phyloP scores from a whole-genome alignment of 352 stramenopile species.

The Phytophthora cajani region DNA sequence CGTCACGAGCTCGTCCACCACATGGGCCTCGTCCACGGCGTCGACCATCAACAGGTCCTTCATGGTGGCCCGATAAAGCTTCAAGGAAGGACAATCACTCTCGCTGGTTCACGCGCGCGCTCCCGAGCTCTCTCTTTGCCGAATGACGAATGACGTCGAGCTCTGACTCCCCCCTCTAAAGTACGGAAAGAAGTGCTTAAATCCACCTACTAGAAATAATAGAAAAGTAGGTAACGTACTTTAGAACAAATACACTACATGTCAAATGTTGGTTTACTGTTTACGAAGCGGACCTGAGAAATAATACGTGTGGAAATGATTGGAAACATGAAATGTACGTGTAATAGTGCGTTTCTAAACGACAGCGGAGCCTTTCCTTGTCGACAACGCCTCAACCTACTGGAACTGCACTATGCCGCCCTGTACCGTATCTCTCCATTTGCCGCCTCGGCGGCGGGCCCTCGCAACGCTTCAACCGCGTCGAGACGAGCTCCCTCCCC shows the following conservation, averaged over 20 bases:
- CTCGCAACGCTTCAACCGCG: constrained; percentile 20
- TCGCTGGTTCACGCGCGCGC: not conserved
- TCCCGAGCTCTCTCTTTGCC: constrained; percentile 35
- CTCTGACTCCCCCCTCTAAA: constrained; percentile 30
- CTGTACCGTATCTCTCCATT: constrained; percentile 28
- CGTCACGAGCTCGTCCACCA: constrained; percentile 78
- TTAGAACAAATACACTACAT: not conserved
- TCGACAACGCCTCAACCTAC: constrained; percentile 13
- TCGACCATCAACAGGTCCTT: constrained; percentile 86
- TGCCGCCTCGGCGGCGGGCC: not conserved
- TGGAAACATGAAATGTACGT: not conserved
- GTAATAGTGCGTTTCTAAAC: constrained; percentile 24
- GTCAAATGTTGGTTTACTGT: no score
- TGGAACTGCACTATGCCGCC: constrained; percentile 20
- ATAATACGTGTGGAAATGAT: not conserved
- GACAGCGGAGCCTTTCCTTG: constrained; percentile 20
- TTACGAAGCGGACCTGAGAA: not conserved
- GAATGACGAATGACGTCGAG: constrained; percentile 32
- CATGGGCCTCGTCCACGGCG: constrained; percentile 73
- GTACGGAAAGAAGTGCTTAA: constrained; percentile 3
- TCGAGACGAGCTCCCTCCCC: constrained; percentile 15
- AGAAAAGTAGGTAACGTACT: not conserved
- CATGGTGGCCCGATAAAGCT: constrained; percentile 23
- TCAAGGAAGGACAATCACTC: constrained; percentile 1
- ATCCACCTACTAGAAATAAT: constrained; percentile 14